A percentile compares a stretch with the other conserved stretches of the same genome.
phyloP scores from a whole-genome alignment of 2,329 filamentous ascomycete species.

The Trichoderma koningii region DNA sequence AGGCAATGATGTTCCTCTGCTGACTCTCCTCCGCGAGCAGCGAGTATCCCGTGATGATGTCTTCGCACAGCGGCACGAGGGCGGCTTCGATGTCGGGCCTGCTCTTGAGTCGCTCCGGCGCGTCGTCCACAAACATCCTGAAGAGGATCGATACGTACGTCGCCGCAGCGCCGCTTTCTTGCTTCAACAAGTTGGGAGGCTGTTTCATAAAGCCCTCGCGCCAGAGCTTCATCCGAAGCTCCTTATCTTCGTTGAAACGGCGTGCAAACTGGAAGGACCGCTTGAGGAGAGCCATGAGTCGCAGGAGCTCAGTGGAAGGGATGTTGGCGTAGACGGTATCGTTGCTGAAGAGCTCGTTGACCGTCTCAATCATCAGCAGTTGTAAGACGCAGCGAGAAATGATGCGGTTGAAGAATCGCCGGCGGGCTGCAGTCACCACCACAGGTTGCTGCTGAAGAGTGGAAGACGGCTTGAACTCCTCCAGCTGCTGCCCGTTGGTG shows the following conservation, averaged over 20 bases:
- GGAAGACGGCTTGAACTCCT: constrained; percentile 82
- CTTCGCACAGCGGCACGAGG: constrained; percentile 89
- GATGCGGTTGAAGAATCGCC: constrained; percentile 98
- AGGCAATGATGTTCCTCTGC: constrained; percentile 94
- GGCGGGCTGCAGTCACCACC: constrained; percentile 87
- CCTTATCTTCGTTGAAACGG: constrained; percentile 96
- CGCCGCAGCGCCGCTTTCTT: constrained; percentile 88
- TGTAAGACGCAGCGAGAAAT: constrained; percentile 98
- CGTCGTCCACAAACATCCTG: constrained; percentile 92
- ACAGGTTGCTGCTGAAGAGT: constrained; percentile 83
- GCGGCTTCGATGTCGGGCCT: constrained; percentile 85
- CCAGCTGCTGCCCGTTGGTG: constrained; percentile 54
- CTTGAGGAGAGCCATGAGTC: constrained; percentile 91
- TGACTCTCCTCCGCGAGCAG: constrained; percentile 92
- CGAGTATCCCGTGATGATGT: constrained; percentile 86
- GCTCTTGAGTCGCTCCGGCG: constrained; percentile 76
- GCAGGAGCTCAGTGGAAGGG: constrained; percentile 82
- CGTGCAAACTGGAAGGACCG: constrained; percentile 96
- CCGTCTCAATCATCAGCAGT: constrained; percentile 98
- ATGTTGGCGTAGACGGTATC: constrained; percentile 93
- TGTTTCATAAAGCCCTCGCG: constrained; percentile 99
- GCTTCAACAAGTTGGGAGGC: constrained; percentile 94
- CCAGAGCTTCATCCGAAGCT: constrained; percentile 91
- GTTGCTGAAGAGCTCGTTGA: constrained; percentile 97
- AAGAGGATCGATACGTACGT: constrained; percentile 96